Percentiles rank a stretch among this genome's conserved stretches.
phyloP scores from a whole-genome alignment of 2,329 filamentous ascomycete genomes.

The Clonostachys solani region DNA sequence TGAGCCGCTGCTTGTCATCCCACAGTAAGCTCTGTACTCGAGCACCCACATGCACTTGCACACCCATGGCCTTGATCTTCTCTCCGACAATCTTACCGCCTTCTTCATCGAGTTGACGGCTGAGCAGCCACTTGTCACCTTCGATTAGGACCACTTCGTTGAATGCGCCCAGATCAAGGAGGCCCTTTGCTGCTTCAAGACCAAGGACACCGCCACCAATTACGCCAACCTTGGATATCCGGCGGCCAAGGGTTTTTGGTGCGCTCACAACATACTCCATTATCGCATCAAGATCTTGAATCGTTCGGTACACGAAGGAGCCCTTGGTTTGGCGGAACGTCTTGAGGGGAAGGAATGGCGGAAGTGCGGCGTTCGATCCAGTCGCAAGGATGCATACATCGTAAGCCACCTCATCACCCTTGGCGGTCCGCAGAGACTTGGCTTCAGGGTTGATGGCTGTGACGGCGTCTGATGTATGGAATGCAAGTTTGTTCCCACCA shows the following conservation, averaged over 20 bases:
- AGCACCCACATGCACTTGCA: slow-evolving; percentile 77
- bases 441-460: slow-evolving; percentile 56
- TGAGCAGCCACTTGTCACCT: slow-evolving; percentile 77
- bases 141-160: slow-evolving; percentile 75
- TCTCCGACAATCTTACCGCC: slow-evolving; percentile 79
- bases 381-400: slow-evolving; percentile 82
- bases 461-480: slow-evolving; percentile 30
- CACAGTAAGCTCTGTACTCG: slow-evolving; percentile 71
- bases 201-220: slow-evolving; percentile 83
- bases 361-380: slow-evolving; percentile 65
- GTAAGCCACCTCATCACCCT: slow-evolving; percentile 67
- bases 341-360: neutral
- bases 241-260: neutral
- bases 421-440: slow-evolving; percentile 67
- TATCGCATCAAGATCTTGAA: slow-evolving; percentile 73
- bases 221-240: slow-evolving; percentile 61
- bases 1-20: slow-evolving; percentile 62
- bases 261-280: slow-evolving; percentile 36
- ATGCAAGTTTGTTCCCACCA: neutral
- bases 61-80: slow-evolving; percentile 73
- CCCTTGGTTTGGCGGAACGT: slow-evolving; percentile 77
- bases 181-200: slow-evolving; percentile 85
- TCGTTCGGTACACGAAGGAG: slow-evolving; percentile 86
- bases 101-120: slow-evolving; percentile 76
- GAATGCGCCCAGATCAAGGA: slow-evolving; percentile 80